These are phyloP conservation scores for Cajanus cajan DNA, from an alignment of 306 rosid genomes.

Conservation along the genomic window DNA sequence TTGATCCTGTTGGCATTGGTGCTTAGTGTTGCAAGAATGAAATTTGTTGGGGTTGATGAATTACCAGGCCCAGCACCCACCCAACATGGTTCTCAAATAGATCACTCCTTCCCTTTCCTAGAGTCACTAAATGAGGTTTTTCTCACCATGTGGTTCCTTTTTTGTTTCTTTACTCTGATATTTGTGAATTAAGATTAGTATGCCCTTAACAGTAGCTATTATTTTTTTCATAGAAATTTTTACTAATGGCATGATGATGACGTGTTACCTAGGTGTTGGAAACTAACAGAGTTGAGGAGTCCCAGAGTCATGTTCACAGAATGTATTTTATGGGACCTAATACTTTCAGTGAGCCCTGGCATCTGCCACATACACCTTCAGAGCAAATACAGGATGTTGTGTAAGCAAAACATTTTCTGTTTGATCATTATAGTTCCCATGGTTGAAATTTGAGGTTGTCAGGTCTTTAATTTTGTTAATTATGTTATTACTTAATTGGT, in stretches of 20 bases:
- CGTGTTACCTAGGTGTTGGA: slow-evolving; percentile 72
- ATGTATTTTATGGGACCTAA: slow-evolving; percentile 99
- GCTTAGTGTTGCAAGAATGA: slow-evolving; percentile 94
- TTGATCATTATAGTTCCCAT: slow-evolving; percentile 20
- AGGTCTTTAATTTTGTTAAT: background rate
- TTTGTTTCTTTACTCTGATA: background rate
- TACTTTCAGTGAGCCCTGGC: slow-evolving; percentile 97
- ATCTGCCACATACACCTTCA: slow-evolving; percentile 87
- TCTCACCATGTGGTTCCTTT: slow-evolving; percentile 22
- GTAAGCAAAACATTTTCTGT: slow-evolving; percentile 49
- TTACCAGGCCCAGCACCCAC: slow-evolving; percentile 90
- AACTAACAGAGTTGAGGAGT: slow-evolving; percentile 97
- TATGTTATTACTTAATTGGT: slow-evolving; percentile 25
- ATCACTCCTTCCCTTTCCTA: slow-evolving; percentile 95
- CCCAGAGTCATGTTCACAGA: slow-evolving; percentile 94
- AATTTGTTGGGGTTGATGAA: slow-evolving; percentile 94
- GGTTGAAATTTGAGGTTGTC: slow-evolving; percentile 9
- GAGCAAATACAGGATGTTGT: slow-evolving; percentile 93
- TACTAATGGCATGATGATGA: background rate
- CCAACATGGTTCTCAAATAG: slow-evolving; percentile 96
- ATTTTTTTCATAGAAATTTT: background rate
- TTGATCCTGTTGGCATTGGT: slow-evolving; percentile 88
- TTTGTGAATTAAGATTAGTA: slow-evolving; percentile 20
- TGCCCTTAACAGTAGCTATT: background rate
- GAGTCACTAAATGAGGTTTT: slow-evolving; percentile 96